Conservation (phyloP, 176 grass and related monocot genomes). For the Musa troglodytarum region DNA sequence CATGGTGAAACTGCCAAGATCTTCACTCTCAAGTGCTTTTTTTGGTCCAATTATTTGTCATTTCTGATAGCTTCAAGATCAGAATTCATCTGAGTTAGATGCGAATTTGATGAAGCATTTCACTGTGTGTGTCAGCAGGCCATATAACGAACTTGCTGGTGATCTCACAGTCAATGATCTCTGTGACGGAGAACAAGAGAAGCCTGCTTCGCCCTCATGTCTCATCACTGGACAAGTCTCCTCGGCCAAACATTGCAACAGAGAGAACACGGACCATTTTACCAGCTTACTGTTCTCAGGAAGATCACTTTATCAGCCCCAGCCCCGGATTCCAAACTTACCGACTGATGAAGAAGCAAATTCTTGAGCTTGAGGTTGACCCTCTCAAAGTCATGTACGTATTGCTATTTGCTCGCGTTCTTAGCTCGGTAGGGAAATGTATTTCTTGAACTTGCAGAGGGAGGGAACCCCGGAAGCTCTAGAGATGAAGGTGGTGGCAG, state of each 20-base stretch:
- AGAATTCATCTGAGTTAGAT: too few relatives aligned
- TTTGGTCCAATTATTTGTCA: too few relatives aligned
- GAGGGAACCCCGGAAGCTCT: conserved; percentile 24
- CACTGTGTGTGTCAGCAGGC: neutral
- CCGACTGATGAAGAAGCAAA: conserved; percentile 11
- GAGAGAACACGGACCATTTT: neutral
- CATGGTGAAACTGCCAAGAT: too few relatives aligned
- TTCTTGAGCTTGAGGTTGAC: conserved; percentile 24
- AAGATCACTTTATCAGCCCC: neutral
- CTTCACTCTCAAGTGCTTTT: too few relatives aligned
- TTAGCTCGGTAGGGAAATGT: neutral
- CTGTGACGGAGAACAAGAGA: neutral
- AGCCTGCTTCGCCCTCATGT: neutral
- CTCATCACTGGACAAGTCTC: neutral
- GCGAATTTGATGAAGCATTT: too few relatives aligned
- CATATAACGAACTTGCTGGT: conserved; percentile 28
- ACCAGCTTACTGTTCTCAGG: neutral
- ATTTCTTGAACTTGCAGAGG: conserved; percentile 1
- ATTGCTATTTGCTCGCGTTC: neutral
- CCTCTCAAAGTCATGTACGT: neutral
- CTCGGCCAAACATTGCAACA: conserved; percentile 4
- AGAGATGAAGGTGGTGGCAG: conserved; percentile 10
- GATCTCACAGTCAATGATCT: neutral
- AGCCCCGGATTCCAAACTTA: conserved; percentile 1
- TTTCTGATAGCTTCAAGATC: too few relatives aligned